Conservation (phyloP, 768 basidiomycete species). For the Tephrocybe sp. region DNA sequence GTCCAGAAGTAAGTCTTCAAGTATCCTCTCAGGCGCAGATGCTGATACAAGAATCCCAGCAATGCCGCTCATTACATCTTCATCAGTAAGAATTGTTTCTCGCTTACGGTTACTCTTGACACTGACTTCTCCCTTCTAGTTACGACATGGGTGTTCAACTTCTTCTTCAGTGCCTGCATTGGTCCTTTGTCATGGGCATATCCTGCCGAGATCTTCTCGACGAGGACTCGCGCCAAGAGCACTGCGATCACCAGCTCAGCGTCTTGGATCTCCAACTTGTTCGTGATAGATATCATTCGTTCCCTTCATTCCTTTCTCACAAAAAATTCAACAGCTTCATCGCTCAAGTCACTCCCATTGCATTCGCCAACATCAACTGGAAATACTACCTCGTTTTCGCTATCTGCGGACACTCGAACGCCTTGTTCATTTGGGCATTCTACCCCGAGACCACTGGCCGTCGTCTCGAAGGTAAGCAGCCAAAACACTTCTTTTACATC, state of each 20-base stretch:
- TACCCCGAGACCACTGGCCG: slow-evolving; percentile 46
- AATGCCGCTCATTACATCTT: slow-evolving; percentile 45
- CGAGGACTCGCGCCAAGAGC: slow-evolving; percentile 42
- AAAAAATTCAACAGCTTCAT: slow-evolving; percentile 27
- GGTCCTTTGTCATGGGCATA: slow-evolving; percentile 48
- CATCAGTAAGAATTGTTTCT: slow-evolving; percentile 38
- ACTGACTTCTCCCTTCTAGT: slow-evolving; percentile 24
- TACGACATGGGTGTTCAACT: slow-evolving; percentile 47
- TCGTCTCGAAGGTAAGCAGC: slow-evolving; percentile 36
- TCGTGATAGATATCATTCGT: slow-evolving; percentile 1
- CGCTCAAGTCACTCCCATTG: slow-evolving; percentile 42
- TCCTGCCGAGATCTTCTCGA: slow-evolving; percentile 46
- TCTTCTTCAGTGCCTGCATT: slow-evolving; percentile 46
- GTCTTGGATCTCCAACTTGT: slow-evolving; percentile 48
- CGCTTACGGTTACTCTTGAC: slow-evolving; percentile 3
- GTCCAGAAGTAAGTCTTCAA: slow-evolving; percentile 38
- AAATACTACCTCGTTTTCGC: slow-evolving; percentile 45
- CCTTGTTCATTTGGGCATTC: slow-evolving; percentile 44
- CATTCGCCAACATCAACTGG: slow-evolving; percentile 40
- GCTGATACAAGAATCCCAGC: slow-evolving; percentile 16
- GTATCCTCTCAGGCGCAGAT: not conserved
- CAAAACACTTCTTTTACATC: not conserved
- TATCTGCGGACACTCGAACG: slow-evolving; percentile 46
- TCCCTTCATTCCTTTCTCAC: not conserved
- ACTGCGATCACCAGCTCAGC: slow-evolving; percentile 44